A percentile compares a stretch with the other conserved stretches of the same genome.
Evolutionary conservation across 441 rosid species (phyloP).

Genomic region (Arabidopsis hybrid): DNA sequence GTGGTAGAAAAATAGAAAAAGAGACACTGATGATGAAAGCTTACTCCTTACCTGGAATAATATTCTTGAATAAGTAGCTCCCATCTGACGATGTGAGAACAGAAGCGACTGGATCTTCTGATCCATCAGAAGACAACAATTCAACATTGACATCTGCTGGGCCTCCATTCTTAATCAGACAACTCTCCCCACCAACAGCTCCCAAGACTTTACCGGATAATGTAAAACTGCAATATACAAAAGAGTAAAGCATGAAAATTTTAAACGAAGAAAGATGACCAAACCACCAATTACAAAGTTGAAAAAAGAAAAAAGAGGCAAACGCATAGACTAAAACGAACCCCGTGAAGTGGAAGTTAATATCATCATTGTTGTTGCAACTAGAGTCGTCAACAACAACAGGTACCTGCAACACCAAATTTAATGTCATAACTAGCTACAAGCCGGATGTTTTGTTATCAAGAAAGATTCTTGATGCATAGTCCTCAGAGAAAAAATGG

Average conservation of each 20-base stretch:
- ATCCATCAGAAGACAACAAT: constrained; percentile 66
- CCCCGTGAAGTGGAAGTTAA: constrained; percentile 95
- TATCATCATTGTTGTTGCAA: constrained; percentile 91
- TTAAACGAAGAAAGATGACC: constrained; percentile 16
- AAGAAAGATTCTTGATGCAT: constrained; percentile 17
- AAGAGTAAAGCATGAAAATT: constrained; percentile 23
- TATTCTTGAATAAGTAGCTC: constrained; percentile 74
- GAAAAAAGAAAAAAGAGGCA: not conserved
- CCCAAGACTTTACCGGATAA: constrained; percentile 90
- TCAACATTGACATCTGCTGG: constrained; percentile 88
- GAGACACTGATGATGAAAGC: constrained; percentile 18
- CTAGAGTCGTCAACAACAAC: constrained; percentile 79
- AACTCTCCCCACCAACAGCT: constrained; percentile 95
- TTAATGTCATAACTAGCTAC: constrained; percentile 25
- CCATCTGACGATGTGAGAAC: constrained; percentile 75
- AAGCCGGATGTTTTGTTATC: not conserved
- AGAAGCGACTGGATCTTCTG: constrained; percentile 63
- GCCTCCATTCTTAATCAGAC: constrained; percentile 74
- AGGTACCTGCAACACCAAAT: constrained; percentile 58
- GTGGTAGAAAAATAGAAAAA: constrained; percentile 10
- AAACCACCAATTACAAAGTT: constrained; percentile 11
- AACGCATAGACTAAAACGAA: constrained; percentile 46
- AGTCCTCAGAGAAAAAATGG: constrained; percentile 12
- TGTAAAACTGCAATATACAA: constrained; percentile 63
- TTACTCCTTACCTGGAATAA: constrained; percentile 76